Conservation (phyloP, 2,329 filamentous ascomycete genomes). For the Neoscytalidium dimidiatum region DNA sequence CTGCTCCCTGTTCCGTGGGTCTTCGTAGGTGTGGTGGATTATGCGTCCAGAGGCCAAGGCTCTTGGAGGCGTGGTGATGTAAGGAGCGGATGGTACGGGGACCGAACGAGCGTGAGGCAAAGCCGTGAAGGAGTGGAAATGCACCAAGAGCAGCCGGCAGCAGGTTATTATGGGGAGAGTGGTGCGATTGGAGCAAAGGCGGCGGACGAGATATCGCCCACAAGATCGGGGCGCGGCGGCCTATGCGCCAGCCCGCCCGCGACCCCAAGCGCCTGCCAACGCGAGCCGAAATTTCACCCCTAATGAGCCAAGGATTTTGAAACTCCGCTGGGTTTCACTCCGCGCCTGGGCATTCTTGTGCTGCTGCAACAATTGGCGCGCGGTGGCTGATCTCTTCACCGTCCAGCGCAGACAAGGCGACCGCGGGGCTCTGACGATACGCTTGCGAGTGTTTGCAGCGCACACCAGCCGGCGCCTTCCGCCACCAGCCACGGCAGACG, state of each 20-base stretch:
- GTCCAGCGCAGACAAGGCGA: background rate
- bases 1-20: background rate
- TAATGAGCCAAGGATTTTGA: conserved; percentile 18
- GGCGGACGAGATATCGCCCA: conserved; percentile 11
- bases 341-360: conserved; percentile 6
- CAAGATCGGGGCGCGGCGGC: conserved; percentile 6
- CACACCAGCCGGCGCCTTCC: background rate
- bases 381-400: background rate
- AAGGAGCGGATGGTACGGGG: conserved; percentile 16
- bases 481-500: background rate
- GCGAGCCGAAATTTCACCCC: conserved; percentile 18
- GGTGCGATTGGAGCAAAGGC: conserved; percentile 8
- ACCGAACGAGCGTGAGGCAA: conserved; percentile 12
- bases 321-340: conserved; percentile 17
- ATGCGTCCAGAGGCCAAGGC: conserved; percentile 11
- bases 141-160: background rate
- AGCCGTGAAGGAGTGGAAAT: conserved; percentile 13
- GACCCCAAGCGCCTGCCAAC: conserved; percentile 7
- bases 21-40: background rate
- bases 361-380: background rate
- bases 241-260: background rate
- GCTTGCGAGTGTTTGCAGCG: background rate
- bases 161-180: conserved; percentile 7
- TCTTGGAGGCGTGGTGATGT: conserved; percentile 9
- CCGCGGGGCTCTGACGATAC: background rate